These are phyloP conservation scores for Gautieria morchelliformis DNA, from an alignment of 768 basidiomycete species.

Conservation along the genomic window DNA sequence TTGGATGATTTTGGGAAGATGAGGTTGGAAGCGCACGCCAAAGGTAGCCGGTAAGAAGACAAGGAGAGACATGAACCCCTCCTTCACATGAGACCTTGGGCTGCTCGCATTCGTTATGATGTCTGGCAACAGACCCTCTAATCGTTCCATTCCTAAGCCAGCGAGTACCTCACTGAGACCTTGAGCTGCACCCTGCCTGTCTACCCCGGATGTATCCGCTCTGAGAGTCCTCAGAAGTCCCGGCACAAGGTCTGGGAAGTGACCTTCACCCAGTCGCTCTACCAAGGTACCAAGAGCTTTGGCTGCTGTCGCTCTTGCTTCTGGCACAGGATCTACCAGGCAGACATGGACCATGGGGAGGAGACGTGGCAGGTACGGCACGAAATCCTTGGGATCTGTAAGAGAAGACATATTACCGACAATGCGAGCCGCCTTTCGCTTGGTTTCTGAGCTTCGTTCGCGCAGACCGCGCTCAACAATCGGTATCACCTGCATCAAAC, in stretches of 20 bases:
- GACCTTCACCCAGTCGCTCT: constrained; percentile 85
- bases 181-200: constrained; percentile 96
- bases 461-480: constrained; percentile 89
- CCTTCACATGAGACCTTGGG: constrained; percentile 81
- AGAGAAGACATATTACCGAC: constrained; percentile 93
- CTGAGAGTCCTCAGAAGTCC: constrained; percentile 79
- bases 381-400: constrained; percentile 85
- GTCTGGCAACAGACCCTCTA: constrained; percentile 89
- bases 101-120: constrained; percentile 89
- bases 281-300: constrained; percentile 96
- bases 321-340: constrained; percentile 93
- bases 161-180: constrained; percentile 92
- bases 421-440: constrained; percentile 93
- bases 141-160: constrained; percentile 93
- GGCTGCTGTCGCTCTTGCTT: constrained; percentile 93
- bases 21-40: constrained; percentile 91
- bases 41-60: constrained; percentile 95
- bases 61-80: constrained; percentile 97
- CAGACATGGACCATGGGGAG: constrained; percentile 88
- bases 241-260: constrained; percentile 96
- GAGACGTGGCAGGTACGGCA: constrained; percentile 84
- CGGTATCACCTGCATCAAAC: constrained; percentile 62
- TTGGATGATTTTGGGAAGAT: constrained; percentile 86
- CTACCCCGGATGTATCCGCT: constrained; percentile 89
- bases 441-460: constrained; percentile 88